phyloP scores from a whole-genome alignment of 108 stramenopile species.

The Aurantiochytrium sp. region DNA sequence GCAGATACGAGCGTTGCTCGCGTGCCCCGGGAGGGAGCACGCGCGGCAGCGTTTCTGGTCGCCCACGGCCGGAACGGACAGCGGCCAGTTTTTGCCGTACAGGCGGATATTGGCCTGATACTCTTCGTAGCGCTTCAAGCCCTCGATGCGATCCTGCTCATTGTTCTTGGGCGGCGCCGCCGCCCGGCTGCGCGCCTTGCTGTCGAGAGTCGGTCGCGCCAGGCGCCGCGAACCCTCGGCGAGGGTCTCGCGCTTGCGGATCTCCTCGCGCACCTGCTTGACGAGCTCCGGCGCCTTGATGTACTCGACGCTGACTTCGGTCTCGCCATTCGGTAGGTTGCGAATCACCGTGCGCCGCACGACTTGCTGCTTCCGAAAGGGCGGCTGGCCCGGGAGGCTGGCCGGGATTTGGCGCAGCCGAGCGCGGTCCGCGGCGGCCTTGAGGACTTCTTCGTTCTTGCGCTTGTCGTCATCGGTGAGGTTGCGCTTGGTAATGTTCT shows the following conservation, averaged over 20 bases:
- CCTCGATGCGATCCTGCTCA: background rate
- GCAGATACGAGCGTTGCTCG: background rate
- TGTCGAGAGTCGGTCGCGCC: background rate
- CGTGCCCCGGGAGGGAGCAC: background rate
- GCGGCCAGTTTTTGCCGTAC: conserved; percentile 7
- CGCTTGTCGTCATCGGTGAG: background rate
- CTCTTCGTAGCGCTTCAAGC: background rate
- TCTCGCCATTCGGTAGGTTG: conserved; percentile 3
- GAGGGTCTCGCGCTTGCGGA: background rate
- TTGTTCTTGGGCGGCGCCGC: too few species aligned
- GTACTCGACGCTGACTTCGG: background rate
- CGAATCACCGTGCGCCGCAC: conserved; percentile 5
- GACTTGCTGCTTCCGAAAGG: background rate
- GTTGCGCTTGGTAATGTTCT: background rate
- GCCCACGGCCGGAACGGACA: background rate
- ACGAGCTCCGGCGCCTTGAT: background rate
- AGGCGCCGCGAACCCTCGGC: background rate
- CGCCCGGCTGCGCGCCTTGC: background rate
- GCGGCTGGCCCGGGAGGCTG: background rate
- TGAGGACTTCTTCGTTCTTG: background rate
- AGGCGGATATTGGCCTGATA: background rate
- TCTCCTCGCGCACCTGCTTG: background rate
- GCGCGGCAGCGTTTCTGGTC: background rate
- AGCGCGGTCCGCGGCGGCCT: background rate
- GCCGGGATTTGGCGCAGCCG: background rate